Percentiles rank a stretch among this genome's conserved stretches.
phyloP scores from a whole-genome alignment of 768 basidiomycete genomes.

The Lactarius trivialis region DNA sequence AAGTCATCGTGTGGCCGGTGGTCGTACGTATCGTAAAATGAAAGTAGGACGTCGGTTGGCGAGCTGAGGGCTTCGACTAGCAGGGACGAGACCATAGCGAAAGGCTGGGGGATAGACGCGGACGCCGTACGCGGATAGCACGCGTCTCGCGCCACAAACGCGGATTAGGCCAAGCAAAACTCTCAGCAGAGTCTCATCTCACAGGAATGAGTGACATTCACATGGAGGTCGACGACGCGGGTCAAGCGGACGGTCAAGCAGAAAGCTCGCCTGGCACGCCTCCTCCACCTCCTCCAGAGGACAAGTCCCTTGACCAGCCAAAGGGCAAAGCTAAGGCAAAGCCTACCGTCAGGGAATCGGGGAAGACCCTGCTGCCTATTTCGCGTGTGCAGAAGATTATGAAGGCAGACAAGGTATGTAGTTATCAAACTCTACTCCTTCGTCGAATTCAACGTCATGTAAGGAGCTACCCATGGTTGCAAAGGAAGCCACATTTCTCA shows the following conservation, averaged over 20 bases:
- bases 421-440: not conserved
- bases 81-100: slow-evolving; percentile 20
- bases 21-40: slow-evolving; percentile 17
- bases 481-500: slow-evolving; percentile 71
- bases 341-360: slow-evolving; percentile 36
- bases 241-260: not conserved
- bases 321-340: slow-evolving; percentile 20
- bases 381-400: slow-evolving; percentile 77
- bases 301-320: not conserved
- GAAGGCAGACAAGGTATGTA: slow-evolving; percentile 72
- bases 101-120: too few relatives aligned
- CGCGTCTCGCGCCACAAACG: slow-evolving; percentile 21
- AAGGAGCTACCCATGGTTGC: slow-evolving; percentile 74
- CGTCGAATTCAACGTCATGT: not conserved
- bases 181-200: not conserved
- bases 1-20: slow-evolving; percentile 23
- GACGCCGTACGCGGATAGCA: not conserved
- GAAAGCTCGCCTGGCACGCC: slow-evolving; percentile 1
- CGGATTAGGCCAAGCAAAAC: not conserved
- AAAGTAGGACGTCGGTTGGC: slow-evolving; percentile 16
- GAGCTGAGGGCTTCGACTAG: slow-evolving; percentile 22
- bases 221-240: slow-evolving; percentile 12
- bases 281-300: not conserved
- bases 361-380: slow-evolving; percentile 71
- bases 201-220: slow-evolving; percentile 6